Evolutionary conservation across 2,329 filamentous ascomycete species (phyloP), one percentile per base, ranked within the genome.

Genomic region (Phaeosphaeria sp.): DNA sequence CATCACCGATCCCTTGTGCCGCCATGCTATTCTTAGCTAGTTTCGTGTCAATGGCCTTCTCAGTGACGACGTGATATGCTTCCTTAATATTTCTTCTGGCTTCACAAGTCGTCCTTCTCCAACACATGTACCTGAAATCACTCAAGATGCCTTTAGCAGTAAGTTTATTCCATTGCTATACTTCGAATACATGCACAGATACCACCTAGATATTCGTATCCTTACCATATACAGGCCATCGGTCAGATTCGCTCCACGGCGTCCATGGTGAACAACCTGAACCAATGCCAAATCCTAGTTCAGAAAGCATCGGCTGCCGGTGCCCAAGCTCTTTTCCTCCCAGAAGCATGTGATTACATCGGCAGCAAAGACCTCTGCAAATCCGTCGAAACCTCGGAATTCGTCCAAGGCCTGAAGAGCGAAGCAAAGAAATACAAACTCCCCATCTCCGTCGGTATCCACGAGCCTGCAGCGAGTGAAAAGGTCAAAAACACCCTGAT

Each of bases 261-360:
- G 60, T 90, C 86, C 63, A 88, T 95, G 82, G 79, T 85, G 64
- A 85, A 90, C 69, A 98, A 97, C 76, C 86, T 97, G 46, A 81
- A 85, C 50, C 90, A 94, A 77, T 96, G 92, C 77, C 86, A 88
- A 60, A 81, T 78, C 42, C 83, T 97, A 46, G 84, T 95, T 54
- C 82, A 83, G 56, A 90, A 90, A 74, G 93, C 94, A 36, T 88
- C 89, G 10, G 81, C 83, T 25, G 89, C 89, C 55, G 92, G 92
- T 46, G 93, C 93, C 54, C 90, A 91, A 86, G 87, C 90, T 18
- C 85, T 97, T 50, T 97, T 98, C 80, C 89, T 97, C 52, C 94
- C 94, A 13, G 94, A 97, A 83, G 94, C 94, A 22, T 87, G 87
- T 55, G 93, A 97, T 80, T 97, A 97, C 62, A 93, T 97, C 0